phyloP scores from a whole-genome alignment of 2,329 filamentous ascomycete species.

The Penicillium sp. region DNA sequence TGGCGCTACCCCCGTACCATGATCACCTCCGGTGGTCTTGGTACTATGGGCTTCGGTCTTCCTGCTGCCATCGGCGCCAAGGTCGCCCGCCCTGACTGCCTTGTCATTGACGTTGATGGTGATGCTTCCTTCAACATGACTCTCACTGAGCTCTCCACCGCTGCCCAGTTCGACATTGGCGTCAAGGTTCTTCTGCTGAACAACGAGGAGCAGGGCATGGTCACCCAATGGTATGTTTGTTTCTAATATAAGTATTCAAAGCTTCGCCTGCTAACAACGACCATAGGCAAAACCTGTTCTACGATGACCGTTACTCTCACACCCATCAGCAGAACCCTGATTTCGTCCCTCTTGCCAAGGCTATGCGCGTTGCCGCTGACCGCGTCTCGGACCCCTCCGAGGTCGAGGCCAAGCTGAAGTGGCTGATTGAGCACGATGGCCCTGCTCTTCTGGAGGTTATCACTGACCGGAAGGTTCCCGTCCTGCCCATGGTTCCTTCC shows the following conservation, averaged over 20 bases:
- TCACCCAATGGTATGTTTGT: slow-evolving; percentile 70
- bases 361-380: slow-evolving; percentile 81
- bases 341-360: slow-evolving; percentile 88
- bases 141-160: slow-evolving; percentile 88
- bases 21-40: slow-evolving; percentile 93
- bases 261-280: neutral
- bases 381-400: slow-evolving; percentile 73
- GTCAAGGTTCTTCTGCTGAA: slow-evolving; percentile 94
- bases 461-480: slow-evolving; percentile 75
- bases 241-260: neutral
- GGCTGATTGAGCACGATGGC: slow-evolving; percentile 87
- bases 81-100: slow-evolving; percentile 74
- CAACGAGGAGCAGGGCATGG: slow-evolving; percentile 98
- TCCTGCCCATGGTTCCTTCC: slow-evolving; percentile 95
- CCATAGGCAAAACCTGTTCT: slow-evolving; percentile 81
- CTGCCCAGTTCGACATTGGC: slow-evolving; percentile 92
- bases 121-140: slow-evolving; percentile 99
- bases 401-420: slow-evolving; percentile 73
- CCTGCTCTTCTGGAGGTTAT: slow-evolving; percentile 90
- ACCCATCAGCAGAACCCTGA: slow-evolving; percentile 95
- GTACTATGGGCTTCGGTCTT: slow-evolving; percentile 94
- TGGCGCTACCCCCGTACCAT: slow-evolving; percentile 90
- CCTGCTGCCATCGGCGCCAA: slow-evolving; percentile 95
- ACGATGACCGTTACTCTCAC: slow-evolving; percentile 86
- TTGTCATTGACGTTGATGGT: slow-evolving; percentile 94